Evolutionary conservation across 495 filamentous ascomycete genomes (phyloP), one percentile per base, ranked within the genome.

Genomic region (Hypoxylon intermedium): DNA sequence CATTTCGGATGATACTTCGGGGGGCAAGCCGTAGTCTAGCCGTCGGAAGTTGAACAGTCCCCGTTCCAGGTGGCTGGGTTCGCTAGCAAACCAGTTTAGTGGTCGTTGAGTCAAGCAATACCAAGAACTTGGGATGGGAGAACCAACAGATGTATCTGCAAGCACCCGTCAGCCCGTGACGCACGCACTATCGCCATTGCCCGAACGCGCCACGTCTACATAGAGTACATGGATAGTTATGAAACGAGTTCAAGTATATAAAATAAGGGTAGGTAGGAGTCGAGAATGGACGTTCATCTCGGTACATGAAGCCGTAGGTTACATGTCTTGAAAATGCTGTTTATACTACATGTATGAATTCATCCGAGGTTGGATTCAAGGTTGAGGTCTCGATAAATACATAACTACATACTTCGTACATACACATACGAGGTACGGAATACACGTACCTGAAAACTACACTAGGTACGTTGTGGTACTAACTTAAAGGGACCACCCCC

Each of bases 101-200:
- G 43, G 50, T 37, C 48, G 50, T 55, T 30, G 26, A 55, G 37
- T 55, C 50, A 50, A 54, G 50, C 44, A 55, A 16, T 54, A 52
- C 58, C 50, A 61, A 55, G 44, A 31, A 23, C 44, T 61, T 34
- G 58, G 51, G 53, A 40, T 28, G 23, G 30, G 23, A 37, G 2
- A 45, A n/a, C 13, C 43, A 45, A n/a, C 30, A 18, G 33, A 51
- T 47, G 30, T 50, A 40, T 43, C 58, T 61, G 58, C 58, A 50
- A 54, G 50, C 26, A 54, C 43, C 49, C 49, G 58, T 30, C 50
- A 33, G 49, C 18, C 36, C 43, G 57, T 60, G 49, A 48, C 49
- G 49, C 42, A 47, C 37, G 16, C n/a, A 55, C 42, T 24, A 9
- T 44, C 36, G 44, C 34, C 37, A 44, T 44, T 50, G 46, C 41